Conservation (phyloP, 805 yeast genomes). For the Pichia paraexigua region DNA sequence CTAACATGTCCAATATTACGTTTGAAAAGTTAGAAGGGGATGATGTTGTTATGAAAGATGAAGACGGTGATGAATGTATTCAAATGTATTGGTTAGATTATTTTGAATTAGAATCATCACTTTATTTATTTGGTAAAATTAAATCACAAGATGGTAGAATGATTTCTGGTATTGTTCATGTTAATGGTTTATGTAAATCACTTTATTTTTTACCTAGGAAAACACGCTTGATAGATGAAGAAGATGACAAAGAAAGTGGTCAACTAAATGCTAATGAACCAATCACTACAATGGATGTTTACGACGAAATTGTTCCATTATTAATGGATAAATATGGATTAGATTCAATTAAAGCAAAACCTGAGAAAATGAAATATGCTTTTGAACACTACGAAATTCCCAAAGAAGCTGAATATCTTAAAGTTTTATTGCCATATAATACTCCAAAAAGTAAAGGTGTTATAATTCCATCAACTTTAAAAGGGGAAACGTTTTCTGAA, state of each 20-base stretch:
- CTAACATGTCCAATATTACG: constrained; percentile 18
- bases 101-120: constrained; percentile 61
- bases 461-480: constrained; percentile 50
- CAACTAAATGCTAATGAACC: constrained; percentile 23
- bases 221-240: constrained; percentile 25
- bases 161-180: constrained; percentile 70
- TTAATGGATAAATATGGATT: constrained; percentile 57
- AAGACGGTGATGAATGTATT: constrained; percentile 33
- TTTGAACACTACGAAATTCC: constrained; percentile 82
- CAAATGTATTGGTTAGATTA: constrained; percentile 89
- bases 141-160: constrained; percentile 47
- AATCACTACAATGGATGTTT: constrained; percentile 56
- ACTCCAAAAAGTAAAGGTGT: constrained; percentile 47
- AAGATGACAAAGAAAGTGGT: constrained; percentile 32
- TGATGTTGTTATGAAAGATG: constrained; percentile 25
- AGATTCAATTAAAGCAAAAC: constrained; percentile 56
- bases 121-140: constrained; percentile 77
- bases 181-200: constrained; percentile 62
- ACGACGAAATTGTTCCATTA: constrained; percentile 66
- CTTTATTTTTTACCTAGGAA: constrained; percentile 71
- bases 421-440: constrained; percentile 66
- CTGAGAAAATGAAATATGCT: constrained; percentile 72
- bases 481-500: constrained; percentile 68
- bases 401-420: constrained; percentile 67
- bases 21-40: constrained; percentile 29